Percentiles rank a stretch among this genome's conserved stretches.
These are phyloP conservation scores for Phaseolus coccineus DNA, from an alignment of 331 rosid genomes.

Conservation along the genomic window DNA sequence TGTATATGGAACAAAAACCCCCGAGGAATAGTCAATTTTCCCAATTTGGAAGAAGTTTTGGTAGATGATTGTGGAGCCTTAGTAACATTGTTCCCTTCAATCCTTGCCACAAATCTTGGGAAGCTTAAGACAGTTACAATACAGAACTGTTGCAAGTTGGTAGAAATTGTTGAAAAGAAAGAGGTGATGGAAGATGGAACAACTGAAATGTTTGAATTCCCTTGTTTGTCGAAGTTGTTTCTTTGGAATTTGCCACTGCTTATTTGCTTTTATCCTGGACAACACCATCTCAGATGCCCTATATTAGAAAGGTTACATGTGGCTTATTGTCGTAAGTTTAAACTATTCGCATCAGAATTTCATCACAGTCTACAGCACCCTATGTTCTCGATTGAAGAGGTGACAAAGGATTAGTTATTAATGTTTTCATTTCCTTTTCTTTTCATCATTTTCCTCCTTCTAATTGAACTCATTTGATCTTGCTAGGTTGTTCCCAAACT, in stretches of 20 bases:
- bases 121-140: too few relatives aligned
- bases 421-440: neutral
- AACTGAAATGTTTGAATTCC: conserved; percentile 14
- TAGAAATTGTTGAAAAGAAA: conserved; percentile 10
- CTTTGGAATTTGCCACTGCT: neutral
- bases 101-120: too few relatives aligned
- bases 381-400: neutral
- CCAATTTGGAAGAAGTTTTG: too few relatives aligned
- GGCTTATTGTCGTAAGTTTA: neutral
- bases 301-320: neutral
- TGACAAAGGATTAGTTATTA: neutral
- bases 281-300: neutral
- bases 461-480: neutral
- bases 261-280: conserved; percentile 4
- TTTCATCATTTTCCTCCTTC: neutral
- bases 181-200: neutral
- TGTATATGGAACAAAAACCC: too few relatives aligned
- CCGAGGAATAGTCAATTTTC: too few relatives aligned
- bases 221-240: neutral
- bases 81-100: too few relatives aligned
- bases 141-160: neutral
- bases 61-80: too few relatives aligned
- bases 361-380: neutral
- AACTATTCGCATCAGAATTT: neutral
- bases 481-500: neutral